Conservation (phyloP, 306 rosid species). For the Cicer cuneatum region DNA sequence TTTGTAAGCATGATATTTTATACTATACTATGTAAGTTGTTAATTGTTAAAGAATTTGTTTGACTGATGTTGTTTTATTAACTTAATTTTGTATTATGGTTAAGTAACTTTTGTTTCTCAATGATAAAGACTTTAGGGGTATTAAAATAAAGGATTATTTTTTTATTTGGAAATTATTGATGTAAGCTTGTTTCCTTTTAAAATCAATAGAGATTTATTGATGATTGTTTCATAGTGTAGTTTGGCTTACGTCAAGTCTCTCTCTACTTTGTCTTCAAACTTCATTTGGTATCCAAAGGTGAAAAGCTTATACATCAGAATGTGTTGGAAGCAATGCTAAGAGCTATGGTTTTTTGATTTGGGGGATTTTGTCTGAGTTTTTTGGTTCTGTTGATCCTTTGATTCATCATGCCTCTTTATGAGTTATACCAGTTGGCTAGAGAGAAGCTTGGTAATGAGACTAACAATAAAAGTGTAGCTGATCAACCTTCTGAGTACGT, state of each 20-base stretch:
- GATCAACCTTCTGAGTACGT: slow-evolving; percentile 75
- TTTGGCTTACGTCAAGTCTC: slow-evolving; percentile 56
- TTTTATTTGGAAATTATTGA: slow-evolving; percentile 49
- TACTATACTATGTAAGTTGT: slow-evolving; percentile 30
- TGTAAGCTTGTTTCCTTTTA: slow-evolving; percentile 42
- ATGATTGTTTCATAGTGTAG: slow-evolving; percentile 48
- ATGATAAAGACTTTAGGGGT: slow-evolving; percentile 59
- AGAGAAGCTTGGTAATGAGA: slow-evolving; percentile 65
- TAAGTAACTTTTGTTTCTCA: slow-evolving; percentile 40
- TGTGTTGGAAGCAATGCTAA: slow-evolving; percentile 47
- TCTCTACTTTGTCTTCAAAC: slow-evolving; percentile 43
- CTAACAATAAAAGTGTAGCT: slow-evolving; percentile 41
- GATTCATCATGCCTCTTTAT: slow-evolving; percentile 75
- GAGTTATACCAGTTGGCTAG: slow-evolving; percentile 77
- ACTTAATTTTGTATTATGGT: slow-evolving; percentile 45
- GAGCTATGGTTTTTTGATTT: slow-evolving; percentile 49
- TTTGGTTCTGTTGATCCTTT: slow-evolving; percentile 40
- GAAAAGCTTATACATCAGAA: slow-evolving; percentile 44
- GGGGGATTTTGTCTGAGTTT: slow-evolving; percentile 39
- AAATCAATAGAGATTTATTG: slow-evolving; percentile 42
- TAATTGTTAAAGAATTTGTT: slow-evolving; percentile 55
- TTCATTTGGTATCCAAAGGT: slow-evolving; percentile 37
- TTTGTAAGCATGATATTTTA: slow-evolving; percentile 44
- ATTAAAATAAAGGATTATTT: slow-evolving; percentile 50
- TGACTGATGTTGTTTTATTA: slow-evolving; percentile 61